Conservation (phyloP, 108 stramenopile species). For the Aurantiochytrium sp. region DNA sequence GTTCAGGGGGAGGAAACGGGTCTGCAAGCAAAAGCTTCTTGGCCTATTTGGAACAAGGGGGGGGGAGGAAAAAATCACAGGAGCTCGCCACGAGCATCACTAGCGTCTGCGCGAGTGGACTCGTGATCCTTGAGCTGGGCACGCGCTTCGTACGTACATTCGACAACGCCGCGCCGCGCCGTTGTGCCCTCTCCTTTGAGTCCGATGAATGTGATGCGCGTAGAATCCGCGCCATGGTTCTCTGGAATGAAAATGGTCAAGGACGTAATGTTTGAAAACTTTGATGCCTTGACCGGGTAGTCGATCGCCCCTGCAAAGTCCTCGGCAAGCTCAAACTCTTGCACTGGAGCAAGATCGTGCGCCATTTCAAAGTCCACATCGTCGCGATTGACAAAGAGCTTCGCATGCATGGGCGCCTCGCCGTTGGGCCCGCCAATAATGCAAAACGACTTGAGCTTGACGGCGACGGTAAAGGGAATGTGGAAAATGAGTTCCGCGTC, state of each 20-base stretch:
- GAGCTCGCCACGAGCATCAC: not conserved
- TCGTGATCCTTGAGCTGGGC: not conserved
- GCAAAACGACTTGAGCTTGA: slow-evolving; percentile 5
- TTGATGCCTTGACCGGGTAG: not conserved
- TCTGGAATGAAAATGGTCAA: slow-evolving; percentile 22
- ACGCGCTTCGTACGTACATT: slow-evolving; percentile 20
- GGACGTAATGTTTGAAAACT: not conserved
- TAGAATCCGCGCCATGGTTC: slow-evolving; percentile 14
- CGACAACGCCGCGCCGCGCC: slow-evolving; percentile 14
- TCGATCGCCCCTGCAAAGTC: slow-evolving; percentile 17
- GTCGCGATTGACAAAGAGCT: slow-evolving; percentile 16
- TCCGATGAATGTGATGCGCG: slow-evolving; percentile 22
- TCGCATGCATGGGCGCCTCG: not conserved
- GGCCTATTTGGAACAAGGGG: not conserved
- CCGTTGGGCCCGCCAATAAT: not conserved
- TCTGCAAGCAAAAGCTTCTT: no score
- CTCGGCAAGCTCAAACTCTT: not conserved
- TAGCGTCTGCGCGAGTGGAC: not conserved
- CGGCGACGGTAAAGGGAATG: slow-evolving; percentile 23
- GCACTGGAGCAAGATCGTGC: not conserved
- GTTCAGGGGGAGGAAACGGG: no score
- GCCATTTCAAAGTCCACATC: slow-evolving; percentile 28
- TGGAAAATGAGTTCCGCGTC: slow-evolving; percentile 25
- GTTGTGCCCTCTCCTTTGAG: slow-evolving; percentile 25
- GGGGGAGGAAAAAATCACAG: not conserved